Evolutionary conservation across 2,329 filamentous ascomycete genomes (phyloP), one percentile per base, ranked within the genome.

Genomic region (Parascedosporium putredinis): DNA sequence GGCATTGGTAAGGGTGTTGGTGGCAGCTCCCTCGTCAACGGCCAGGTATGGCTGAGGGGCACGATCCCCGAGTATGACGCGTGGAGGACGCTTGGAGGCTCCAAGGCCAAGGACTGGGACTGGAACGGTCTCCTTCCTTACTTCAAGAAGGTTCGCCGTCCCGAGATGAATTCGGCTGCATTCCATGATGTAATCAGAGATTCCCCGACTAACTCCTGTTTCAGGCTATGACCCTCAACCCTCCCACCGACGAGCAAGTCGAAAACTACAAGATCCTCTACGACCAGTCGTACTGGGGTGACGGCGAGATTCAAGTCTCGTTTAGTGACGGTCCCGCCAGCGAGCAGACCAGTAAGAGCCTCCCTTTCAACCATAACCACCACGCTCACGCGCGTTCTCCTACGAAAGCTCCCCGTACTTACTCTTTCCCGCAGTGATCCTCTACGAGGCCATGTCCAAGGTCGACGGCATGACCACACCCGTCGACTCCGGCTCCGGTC

Each of bases 61-160:
- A 56, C 58, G 8, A 55, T 50, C 23, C 57, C 58, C 31, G 61
- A 62, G 48, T 62, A 60, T 40, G 49, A 60, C 52, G 53, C 56
- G 5, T 62, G 60, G 59, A 57, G 52, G 3, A 25, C 40, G 25
- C 38, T 44, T 23, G 44, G 42, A 50, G 38, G 47, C 22, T 20
- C 46, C 43, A 18, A 34, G 34, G 40, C 46, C 8, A 55, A 53
- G 2, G 47, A 54, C 22, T 62, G 60, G 60, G 57, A 53, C 43
- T 62, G 59, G 59, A 52, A 61, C 20, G 55, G 54, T n/a, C 47
- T 61, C 4, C 46, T 62, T 16, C 59, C 60, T 2, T 62, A 59
- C 45, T 62, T 61, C 51, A 57, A 56, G 25, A 62, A 61, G 55
- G 58, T 53, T 25, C 22, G 24, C n/a, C 16, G 16, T 7, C 25